Conservation (phyloP, 2,329 filamentous ascomycete species). For the Hypomyces rosellus region DNA sequence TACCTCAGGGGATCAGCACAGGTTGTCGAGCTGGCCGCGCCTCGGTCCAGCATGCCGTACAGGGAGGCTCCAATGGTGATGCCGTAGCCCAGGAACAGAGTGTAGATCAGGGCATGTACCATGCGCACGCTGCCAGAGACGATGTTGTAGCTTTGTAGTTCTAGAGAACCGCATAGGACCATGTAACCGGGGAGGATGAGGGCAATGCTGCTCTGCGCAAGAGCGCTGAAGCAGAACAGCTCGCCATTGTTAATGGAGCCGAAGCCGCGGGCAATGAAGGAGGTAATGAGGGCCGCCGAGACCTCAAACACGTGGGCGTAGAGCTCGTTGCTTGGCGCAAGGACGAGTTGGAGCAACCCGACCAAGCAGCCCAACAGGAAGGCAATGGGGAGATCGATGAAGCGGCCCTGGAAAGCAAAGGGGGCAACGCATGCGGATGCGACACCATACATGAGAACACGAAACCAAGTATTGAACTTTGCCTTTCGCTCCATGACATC, state of each 20-base stretch:
- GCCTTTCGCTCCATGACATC: conserved; percentile 40
- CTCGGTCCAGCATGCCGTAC: conserved; percentile 55
- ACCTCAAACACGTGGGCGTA: conserved; percentile 52
- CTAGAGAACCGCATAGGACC: conserved; percentile 46
- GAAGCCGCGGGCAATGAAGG: conserved; percentile 62
- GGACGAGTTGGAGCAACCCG: conserved; percentile 66
- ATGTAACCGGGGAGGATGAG: conserved; percentile 62
- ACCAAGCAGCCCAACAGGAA: conserved; percentile 71
- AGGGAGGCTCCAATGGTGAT: conserved; percentile 63
- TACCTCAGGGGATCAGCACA: conserved; percentile 40
- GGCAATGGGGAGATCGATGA: conserved; percentile 70
- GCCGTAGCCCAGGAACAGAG: conserved; percentile 66
- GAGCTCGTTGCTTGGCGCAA: conserved; percentile 67
- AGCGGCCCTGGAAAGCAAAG: conserved; percentile 71
- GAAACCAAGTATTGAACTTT: conserved; percentile 46
- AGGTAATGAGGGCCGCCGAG: conserved; percentile 55
- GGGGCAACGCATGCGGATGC: conserved; percentile 72
- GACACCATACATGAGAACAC: conserved; percentile 65
- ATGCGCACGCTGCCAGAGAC: conserved; percentile 68
- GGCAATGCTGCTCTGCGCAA: conserved; percentile 68
- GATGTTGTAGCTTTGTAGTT: conserved; percentile 64
- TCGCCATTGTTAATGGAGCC: conserved; percentile 55
- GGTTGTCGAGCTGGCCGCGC: conserved; percentile 40
- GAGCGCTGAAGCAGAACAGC: conserved; percentile 64
- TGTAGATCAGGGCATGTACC: conserved; percentile 71